Evolutionary conservation across 768 basidiomycete species (phyloP), one percentile per base, ranked within the genome.

Genomic region (Crepidotus variabilis): DNA sequence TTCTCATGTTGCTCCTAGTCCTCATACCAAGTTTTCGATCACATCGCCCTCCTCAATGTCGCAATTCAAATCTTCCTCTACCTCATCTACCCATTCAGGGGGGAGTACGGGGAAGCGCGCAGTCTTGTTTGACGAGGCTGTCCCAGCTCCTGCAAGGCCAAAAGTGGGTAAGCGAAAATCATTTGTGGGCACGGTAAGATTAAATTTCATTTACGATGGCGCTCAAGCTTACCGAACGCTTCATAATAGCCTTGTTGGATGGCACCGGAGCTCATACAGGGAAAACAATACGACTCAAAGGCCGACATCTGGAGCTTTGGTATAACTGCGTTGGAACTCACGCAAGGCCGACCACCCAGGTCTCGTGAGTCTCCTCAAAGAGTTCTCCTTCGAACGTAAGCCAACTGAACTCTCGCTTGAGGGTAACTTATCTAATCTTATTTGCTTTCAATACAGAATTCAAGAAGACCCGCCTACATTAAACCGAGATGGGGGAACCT

Each of bases 231-330:
- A 54, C 51, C 28, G 28, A 24, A 16, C 24, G 50, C 36, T 28
- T 49, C 39, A 43, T 43, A 14, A 49, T 56, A 86, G 84, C 95
- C 95, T 1, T 92, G 90, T 67, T 97, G 92, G 92, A 98, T 97
- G 94, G 92, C 95, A 0, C 95, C 95, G 1, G 95, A 98, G 63
- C 81, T 97, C 21, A 90, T 98, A 48, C 81, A 88, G 61, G 90
- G 93, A 50, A 82, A 81, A 61, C 82, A 84, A 54, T 96, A 95
- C 68, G 93, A 95, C 66, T 80, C 85, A 11, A 82, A 86, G 60
- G 92, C 92, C 18, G 95, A 98, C 66, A 94, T 98, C 56, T 98
- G 94, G 94, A 94, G 91, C 56, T 90, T 97, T 68, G 95, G 92
- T 11, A 94, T 98, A 57, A 96, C 94, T n/a, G 89, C 94, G 14